Conservation (phyloP, 2,329 filamentous ascomycete species). For the Penicillium sp. region DNA sequence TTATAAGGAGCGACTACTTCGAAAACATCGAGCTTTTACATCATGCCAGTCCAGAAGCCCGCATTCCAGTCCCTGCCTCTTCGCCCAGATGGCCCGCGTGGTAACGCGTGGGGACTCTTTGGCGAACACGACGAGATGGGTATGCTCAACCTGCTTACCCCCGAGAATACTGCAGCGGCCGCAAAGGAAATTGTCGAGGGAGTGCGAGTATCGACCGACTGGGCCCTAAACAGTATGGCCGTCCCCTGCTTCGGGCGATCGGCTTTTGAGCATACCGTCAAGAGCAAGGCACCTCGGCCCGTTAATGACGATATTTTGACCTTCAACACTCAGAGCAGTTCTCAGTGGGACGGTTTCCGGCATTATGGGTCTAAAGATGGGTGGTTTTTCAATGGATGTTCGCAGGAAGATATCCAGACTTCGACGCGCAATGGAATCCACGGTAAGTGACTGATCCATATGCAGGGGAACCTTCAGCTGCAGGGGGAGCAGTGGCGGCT, state of each 20-base stretch:
- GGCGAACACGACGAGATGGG: constrained; percentile 55
- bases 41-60: constrained; percentile 20
- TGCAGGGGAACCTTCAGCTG: neutral
- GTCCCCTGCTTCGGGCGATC: constrained; percentile 59
- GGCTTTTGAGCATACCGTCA: constrained; percentile 56
- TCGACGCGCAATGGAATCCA: constrained; percentile 47
- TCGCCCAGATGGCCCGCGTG: constrained; percentile 50
- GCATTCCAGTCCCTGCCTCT: constrained; percentile 53
- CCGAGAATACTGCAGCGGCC: constrained; percentile 45
- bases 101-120: constrained; percentile 61
- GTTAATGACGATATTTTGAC: constrained; percentile 64
- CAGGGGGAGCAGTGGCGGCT: neutral
- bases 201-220: constrained; percentile 58
- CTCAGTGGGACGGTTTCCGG: constrained; percentile 52
- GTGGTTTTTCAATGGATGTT: constrained; percentile 47
- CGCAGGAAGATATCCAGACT: constrained; percentile 41
- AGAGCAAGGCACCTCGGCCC: constrained; percentile 52
- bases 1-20: too few relatives aligned
- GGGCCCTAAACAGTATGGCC: constrained; percentile 57
- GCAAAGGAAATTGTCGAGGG: constrained; percentile 48
- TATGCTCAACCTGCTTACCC: constrained; percentile 58
- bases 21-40: neutral
- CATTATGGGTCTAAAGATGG: constrained; percentile 44
- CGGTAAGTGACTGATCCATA: constrained; percentile 15
- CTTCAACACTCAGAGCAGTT: constrained; percentile 61